These are phyloP conservation scores for Coemansia sp. DNA, from an alignment of 192 early-diverging fungal genomes.

Conservation along the genomic window DNA sequence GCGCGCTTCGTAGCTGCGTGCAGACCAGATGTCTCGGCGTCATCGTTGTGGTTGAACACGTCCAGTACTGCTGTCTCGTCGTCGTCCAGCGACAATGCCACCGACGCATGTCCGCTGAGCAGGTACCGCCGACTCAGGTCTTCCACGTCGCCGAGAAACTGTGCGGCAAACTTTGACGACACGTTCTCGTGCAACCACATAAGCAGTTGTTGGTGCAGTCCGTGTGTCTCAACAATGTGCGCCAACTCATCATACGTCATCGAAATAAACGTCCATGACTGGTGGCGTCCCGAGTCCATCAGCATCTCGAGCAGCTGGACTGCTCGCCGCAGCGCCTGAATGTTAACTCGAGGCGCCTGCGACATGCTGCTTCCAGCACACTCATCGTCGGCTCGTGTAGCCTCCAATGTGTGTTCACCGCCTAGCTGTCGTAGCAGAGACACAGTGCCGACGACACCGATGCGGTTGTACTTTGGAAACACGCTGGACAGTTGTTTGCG, in stretches of 20 bases:
- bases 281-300: conserved; percentile 38
- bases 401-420: conserved; percentile 12
- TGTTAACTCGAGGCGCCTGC: conserved; percentile 29
- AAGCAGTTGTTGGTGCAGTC: conserved; percentile 59
- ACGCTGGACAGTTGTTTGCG: conserved; percentile 77
- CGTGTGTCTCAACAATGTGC: conserved; percentile 57
- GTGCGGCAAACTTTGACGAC: conserved; percentile 60
- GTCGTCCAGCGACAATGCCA: conserved; percentile 34
- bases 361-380: conserved; percentile 16
- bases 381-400: neutral
- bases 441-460: conserved; percentile 71
- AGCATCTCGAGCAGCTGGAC: conserved; percentile 62
- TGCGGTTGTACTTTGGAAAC: conserved; percentile 61
- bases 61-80: conserved; percentile 37
- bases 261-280: conserved; percentile 63
- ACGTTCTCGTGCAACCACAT: conserved; percentile 70
- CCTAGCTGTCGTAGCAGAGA: conserved; percentile 66
- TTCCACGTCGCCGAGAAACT: conserved; percentile 55
- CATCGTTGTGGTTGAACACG: conserved; percentile 36
- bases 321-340: conserved; percentile 55
- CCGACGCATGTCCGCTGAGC: conserved; percentile 2
- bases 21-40: conserved; percentile 34
- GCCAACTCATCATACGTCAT: conserved; percentile 74
- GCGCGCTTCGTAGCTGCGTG: conserved; percentile 45
- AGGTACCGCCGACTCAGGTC: conserved; percentile 25